Evolutionary conservation across 805 yeast species (phyloP).

Genomic region (Candida nitratophila): DNA sequence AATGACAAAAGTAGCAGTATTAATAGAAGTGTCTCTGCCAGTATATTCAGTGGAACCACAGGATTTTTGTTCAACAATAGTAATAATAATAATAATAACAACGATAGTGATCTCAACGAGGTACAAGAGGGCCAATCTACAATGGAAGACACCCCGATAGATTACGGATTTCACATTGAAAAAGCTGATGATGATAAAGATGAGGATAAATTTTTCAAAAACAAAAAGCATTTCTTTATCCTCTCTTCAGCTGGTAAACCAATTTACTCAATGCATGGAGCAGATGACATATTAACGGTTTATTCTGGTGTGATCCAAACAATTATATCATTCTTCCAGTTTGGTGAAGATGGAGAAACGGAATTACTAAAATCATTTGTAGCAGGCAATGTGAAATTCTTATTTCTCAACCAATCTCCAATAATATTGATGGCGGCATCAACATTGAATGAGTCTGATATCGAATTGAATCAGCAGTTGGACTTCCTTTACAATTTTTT

Average conservation of each 20-base stretch:
- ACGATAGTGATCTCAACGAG: slow-evolving; percentile 4
- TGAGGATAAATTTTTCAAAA: slow-evolving; percentile 24
- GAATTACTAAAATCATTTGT: slow-evolving; percentile 43
- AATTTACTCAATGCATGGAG: slow-evolving; percentile 70
- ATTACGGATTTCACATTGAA: slow-evolving; percentile 15
- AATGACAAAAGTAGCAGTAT: slow-evolving; percentile 3
- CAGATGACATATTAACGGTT: slow-evolving; percentile 58
- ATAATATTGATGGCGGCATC: slow-evolving; percentile 68
- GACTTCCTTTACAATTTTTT: slow-evolving; percentile 69
- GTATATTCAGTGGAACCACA: slow-evolving; percentile 1
- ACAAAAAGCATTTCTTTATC: slow-evolving; percentile 66
- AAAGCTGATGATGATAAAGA: slow-evolving; percentile 21
- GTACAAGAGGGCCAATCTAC: not conserved
- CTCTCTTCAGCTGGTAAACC: slow-evolving; percentile 86
- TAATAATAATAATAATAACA: slow-evolving; percentile 1
- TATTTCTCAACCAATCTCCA: slow-evolving; percentile 58
- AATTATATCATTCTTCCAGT: slow-evolving; percentile 61
- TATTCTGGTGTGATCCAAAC: slow-evolving; percentile 81
- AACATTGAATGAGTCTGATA: slow-evolving; percentile 42
- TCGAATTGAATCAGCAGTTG: slow-evolving; percentile 54
- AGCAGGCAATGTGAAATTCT: slow-evolving; percentile 45
- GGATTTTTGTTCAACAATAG: not conserved
- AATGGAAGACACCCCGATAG: slow-evolving; percentile 7
- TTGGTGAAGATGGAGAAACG: slow-evolving; percentile 24
- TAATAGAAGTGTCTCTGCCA: not conserved